Base-by-base conservation (phyloP, 129 eudicot genomes). In the Flaveria sonorensis region DNA sequence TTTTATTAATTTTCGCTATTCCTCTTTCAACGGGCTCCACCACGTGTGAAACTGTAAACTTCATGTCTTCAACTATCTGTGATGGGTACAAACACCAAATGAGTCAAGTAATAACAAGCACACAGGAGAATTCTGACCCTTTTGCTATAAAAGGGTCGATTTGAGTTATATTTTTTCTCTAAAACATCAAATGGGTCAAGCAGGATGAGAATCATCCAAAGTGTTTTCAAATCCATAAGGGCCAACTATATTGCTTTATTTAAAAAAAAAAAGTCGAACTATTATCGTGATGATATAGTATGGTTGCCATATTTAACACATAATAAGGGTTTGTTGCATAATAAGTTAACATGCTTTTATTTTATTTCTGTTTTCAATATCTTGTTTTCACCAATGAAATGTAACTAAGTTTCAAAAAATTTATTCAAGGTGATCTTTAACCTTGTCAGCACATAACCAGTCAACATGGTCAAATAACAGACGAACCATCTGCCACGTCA, bases 21-120 rank as follows among this genome's bases (percentile, higher is more conserved):
- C 97, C 97, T 73, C 98, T 82, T 80, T 93, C 98, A 55, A 93
- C 97, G 10, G 98, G 98, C 75, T 93, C 98, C 56, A 90, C 97
- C 4, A 93, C 98, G 56, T 90, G 97, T 4, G 96, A 88, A 63
- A 90, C 97, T 26, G 98, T 90, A 88, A 80, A 93, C 97, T 84
- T 90, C 98, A 93, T 90, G 87, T 93, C 98, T 82, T 90, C 98
- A 13, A 86, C 97, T 19, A 93, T 90, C 98, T 93, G 62, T 56
- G 28, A 68, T 1, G 10, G 57, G 68, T 40, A 75, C 55, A 57
- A 72, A n/a, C 74, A 80, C 23, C 20, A 73, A 65, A 40, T 46
- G 73, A 16, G n/a, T 40, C 15, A 76, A 23, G 57, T 61, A 10
- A 57, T 9, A 45, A 55, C 36, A n/a, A 76, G 36, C 51, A 60